Conservation (phyloP, 257 asterid species). For the Jacaranda mimosifolia region DNA sequence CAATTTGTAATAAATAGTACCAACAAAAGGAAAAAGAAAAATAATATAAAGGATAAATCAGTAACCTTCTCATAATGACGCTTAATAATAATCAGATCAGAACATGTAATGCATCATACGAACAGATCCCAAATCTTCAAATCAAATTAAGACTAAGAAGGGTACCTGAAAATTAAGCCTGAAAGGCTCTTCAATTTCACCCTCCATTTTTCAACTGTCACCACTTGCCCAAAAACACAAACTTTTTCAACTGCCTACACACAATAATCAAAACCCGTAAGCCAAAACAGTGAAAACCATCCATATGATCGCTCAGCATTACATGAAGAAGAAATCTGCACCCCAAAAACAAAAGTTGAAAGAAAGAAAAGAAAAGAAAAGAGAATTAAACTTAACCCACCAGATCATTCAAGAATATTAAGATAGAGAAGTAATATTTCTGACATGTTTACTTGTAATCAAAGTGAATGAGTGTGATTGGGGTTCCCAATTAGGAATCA, state of each 20-base stretch:
- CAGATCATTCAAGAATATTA: conserved; percentile 12
- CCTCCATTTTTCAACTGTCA: conserved; percentile 52
- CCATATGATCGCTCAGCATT: not conserved
- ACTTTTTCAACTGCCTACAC: conserved; percentile 35
- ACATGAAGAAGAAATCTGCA: conserved; percentile 2
- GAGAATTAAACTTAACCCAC: conserved; percentile 7
- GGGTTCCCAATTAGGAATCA: conserved; percentile 36
- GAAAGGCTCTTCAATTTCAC: conserved; percentile 67
- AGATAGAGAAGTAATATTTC: not conserved
- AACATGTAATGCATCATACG: conserved; percentile 9
- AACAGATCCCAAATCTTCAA: conserved; percentile 26
- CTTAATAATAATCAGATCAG: not conserved
- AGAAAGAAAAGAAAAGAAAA: not conserved
- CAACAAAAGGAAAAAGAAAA: not conserved
- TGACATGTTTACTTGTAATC: conserved; percentile 9
- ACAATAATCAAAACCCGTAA: conserved; percentile 34
- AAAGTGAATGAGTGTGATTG: conserved; percentile 26
- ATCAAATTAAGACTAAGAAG: not conserved
- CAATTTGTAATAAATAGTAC: not conserved
- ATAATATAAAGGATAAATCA: not conserved
- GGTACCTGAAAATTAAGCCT: conserved; percentile 65
- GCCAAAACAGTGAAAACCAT: not conserved
- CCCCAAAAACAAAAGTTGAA: not conserved
- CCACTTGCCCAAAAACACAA: conserved; percentile 28
- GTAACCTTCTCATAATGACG: conserved; percentile 9